phyloP scores from a whole-genome alignment of 208 protist genomes.

The Vickermania spadyakhi region DNA sequence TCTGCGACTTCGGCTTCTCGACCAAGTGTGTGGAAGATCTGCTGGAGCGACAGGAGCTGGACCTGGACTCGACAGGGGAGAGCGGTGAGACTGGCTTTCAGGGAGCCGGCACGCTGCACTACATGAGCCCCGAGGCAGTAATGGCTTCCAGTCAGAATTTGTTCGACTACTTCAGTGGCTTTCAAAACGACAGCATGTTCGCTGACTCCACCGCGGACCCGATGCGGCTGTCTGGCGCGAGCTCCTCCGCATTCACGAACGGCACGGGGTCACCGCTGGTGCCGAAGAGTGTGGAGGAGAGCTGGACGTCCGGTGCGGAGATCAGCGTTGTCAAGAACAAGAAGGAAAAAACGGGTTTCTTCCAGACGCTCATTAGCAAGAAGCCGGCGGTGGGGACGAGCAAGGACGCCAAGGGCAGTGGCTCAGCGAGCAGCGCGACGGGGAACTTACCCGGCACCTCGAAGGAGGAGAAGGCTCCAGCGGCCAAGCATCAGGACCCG shows the following conservation, averaged over 20 bases:
- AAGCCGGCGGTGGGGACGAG: background rate
- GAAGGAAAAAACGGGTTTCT: background rate
- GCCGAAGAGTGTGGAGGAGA: background rate
- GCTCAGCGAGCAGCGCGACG: background rate
- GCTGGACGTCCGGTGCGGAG: background rate
- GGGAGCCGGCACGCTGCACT: conserved; percentile 67
- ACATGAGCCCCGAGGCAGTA: conserved; percentile 77
- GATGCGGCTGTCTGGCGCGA: background rate
- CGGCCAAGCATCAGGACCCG: background rate
- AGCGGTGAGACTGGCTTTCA: conserved; percentile 19
- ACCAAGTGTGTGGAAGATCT: conserved; percentile 42
- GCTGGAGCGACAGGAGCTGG: conserved; percentile 39
- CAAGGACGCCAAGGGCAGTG: background rate
- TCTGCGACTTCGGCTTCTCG: conserved; percentile 90
- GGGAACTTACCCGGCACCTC: background rate
- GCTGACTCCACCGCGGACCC: conserved; percentile 8
- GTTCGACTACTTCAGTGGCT: conserved; percentile 7
- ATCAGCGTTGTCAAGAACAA: background rate
- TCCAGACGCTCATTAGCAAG: background rate
- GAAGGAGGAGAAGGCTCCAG: background rate
- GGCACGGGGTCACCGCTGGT: background rate
- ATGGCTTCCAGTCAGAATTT: conserved; percentile 13
- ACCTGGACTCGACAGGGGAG: conserved; percentile 18
- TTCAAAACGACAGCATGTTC: conserved; percentile 7
- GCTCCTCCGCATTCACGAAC: too few relatives aligned